Conservation (phyloP, 495 filamentous ascomycete species). For the Tetracladium setigerum region DNA sequence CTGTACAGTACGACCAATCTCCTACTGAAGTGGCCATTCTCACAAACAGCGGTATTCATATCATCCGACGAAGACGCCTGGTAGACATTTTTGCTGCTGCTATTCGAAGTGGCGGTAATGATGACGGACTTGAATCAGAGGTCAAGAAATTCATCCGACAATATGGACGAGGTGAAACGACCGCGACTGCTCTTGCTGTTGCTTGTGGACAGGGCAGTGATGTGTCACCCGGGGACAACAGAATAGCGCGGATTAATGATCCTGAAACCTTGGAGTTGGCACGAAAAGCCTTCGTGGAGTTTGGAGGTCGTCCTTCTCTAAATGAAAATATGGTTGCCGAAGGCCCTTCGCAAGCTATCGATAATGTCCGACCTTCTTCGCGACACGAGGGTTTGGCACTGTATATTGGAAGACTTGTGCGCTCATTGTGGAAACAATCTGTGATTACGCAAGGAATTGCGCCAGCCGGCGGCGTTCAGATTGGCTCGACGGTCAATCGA, state of each 20-base stretch:
- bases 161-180: constrained; percentile 80
- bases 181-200: constrained; percentile 89
- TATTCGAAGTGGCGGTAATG: constrained; percentile 61
- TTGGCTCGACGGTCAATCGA: constrained; percentile 52
- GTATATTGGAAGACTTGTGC: constrained; percentile 77
- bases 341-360: constrained; percentile 49
- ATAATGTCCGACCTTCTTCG: constrained; percentile 78
- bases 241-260: constrained; percentile 65
- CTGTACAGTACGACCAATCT: constrained; percentile 81
- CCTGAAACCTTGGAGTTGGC: constrained; percentile 75
- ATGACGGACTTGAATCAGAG: constrained; percentile 74
- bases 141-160: constrained; percentile 70
- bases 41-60: constrained; percentile 81
- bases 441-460: constrained; percentile 34
- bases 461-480: constrained; percentile 46
- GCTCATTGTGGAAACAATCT: constrained; percentile 71
- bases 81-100: constrained; percentile 89
- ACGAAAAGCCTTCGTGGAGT: constrained; percentile 79
- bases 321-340: constrained; percentile 67
- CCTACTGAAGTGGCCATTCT: constrained; percentile 81
- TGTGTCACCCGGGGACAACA: constrained; percentile 56
- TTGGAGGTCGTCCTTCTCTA: constrained; percentile 72
- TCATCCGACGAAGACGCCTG: constrained; percentile 72
- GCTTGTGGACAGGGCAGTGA: constrained; percentile 87
- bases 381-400: constrained; percentile 80